These are phyloP conservation scores for Theileria orientalis DNA, from an alignment of 169 alveolate genomes.

Conservation along the genomic window DNA sequence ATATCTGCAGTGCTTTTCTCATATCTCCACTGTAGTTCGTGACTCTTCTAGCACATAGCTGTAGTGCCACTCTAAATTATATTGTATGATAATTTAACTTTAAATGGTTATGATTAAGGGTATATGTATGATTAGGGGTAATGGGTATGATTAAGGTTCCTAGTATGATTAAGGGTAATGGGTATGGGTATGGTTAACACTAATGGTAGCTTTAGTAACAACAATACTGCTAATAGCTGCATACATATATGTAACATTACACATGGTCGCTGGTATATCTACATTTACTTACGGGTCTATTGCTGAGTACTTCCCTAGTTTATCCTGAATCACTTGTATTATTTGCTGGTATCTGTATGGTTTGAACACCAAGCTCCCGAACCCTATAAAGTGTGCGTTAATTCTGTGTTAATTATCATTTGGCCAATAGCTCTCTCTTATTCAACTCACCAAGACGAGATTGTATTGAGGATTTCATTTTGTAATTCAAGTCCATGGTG, in stretches of 20 bases:
- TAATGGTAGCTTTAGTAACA: too few relatives aligned
- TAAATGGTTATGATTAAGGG: background rate
- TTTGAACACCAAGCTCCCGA: constrained; percentile 76
- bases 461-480: constrained; percentile 75
- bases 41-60: constrained; percentile 79
- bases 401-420: background rate
- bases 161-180: too few relatives aligned
- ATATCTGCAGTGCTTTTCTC: constrained; percentile 79
- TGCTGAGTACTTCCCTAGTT: constrained; percentile 17
- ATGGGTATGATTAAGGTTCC: too few relatives aligned
- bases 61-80: constrained; percentile 65
- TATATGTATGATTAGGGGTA: too few relatives aligned
- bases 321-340: constrained; percentile 64
- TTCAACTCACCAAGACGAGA: constrained; percentile 57
- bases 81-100: background rate
- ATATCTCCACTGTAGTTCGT: constrained; percentile 80
- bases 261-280: background rate
- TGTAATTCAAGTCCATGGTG: constrained; percentile 83
- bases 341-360: constrained; percentile 82
- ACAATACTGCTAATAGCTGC: background rate
- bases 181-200: too few relatives aligned
- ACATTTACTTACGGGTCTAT: constrained; percentile 26
- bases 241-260: background rate
- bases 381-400: constrained; percentile 46
- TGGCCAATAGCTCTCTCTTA: background rate